Evolutionary conservation across 2,329 filamentous ascomycete species (phyloP).

Genomic region (Hymenoscyphus fructigenus): DNA sequence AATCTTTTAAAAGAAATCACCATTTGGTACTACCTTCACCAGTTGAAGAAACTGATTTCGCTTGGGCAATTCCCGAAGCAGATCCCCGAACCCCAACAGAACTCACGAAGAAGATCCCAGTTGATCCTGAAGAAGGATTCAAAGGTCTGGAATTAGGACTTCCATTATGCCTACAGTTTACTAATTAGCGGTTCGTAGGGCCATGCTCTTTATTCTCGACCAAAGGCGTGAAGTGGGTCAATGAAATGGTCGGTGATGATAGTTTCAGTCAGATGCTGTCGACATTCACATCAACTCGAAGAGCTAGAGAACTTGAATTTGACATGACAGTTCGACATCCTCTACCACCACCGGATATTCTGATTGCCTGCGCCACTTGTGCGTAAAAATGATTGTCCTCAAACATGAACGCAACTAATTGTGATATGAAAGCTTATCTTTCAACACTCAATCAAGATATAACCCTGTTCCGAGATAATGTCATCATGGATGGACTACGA

Average conservation of each 20-base stretch:
- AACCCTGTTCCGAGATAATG: constrained; percentile 13
- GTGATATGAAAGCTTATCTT: constrained; percentile 7
- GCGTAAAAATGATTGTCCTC: background rate
- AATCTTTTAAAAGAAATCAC: constrained; percentile 5
- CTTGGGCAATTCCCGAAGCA: constrained; percentile 9
- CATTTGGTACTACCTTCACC: constrained; percentile 3
- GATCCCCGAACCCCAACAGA: background rate
- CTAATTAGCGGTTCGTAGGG: constrained; percentile 2
- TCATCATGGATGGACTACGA: constrained; percentile 14
- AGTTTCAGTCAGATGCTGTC: constrained; percentile 16
- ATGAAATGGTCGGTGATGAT: constrained; percentile 19
- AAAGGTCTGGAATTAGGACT: background rate
- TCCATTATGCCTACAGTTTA: background rate
- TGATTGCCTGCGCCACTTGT: constrained; percentile 11
- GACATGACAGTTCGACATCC: constrained; percentile 13
- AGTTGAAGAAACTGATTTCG: constrained; percentile 13
- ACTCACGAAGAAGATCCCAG: constrained; percentile 5
- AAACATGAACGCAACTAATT: constrained; percentile 2
- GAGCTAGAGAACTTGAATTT: constrained; percentile 9
- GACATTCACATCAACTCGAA: constrained; percentile 6
- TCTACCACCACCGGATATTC: constrained; percentile 10
- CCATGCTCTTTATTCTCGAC: constrained; percentile 20
- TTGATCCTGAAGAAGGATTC: constrained; percentile 3
- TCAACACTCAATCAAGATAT: constrained; percentile 13
- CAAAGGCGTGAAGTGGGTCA: constrained; percentile 17